phyloP scores from a whole-genome alignment of 345 rosid species.

The Eucalyptus guilfoylei region DNA sequence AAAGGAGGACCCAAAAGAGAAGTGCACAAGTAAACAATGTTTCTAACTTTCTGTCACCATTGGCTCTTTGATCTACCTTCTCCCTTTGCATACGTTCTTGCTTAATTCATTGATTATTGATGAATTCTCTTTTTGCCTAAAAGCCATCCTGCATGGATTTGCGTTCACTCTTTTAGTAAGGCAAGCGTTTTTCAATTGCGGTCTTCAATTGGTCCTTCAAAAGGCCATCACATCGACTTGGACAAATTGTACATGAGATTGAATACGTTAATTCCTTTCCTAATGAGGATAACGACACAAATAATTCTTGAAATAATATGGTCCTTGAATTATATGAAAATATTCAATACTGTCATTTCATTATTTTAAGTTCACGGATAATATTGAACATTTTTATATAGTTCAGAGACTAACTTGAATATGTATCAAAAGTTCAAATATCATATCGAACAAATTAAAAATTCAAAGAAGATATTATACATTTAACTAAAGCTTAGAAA shows the following conservation, averaged over 20 bases:
- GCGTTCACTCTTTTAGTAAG: not conserved
- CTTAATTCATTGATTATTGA: not conserved
- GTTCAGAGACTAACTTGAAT: too few relatives aligned
- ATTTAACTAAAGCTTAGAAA: rapidly evolving
- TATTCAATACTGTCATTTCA: too few relatives aligned
- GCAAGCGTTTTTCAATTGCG: not conserved
- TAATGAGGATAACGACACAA: too few relatives aligned
- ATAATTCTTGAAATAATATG: too few relatives aligned
- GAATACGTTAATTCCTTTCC: not conserved
- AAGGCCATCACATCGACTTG: not conserved
- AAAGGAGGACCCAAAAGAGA: not conserved
- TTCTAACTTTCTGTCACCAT: too few relatives aligned
- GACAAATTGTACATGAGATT: not conserved
- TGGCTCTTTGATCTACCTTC: too few relatives aligned
- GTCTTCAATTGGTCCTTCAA: not conserved
- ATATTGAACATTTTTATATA: too few relatives aligned
- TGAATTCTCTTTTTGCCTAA: not conserved
- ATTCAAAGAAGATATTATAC: rapidly evolving
- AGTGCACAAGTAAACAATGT: not conserved
- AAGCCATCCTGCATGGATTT: not conserved
- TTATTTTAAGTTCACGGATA: too few relatives aligned
- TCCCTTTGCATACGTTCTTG: too few relatives aligned
- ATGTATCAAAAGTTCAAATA: too few relatives aligned
- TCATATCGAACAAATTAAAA: too few relatives aligned
- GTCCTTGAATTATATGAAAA: too few relatives aligned